Percentiles rank a stretch among this genome's conserved stretches.
Evolutionary conservation across 257 asterid genomes (phyloP).

Genomic region (Lavandula angustifolia): DNA sequence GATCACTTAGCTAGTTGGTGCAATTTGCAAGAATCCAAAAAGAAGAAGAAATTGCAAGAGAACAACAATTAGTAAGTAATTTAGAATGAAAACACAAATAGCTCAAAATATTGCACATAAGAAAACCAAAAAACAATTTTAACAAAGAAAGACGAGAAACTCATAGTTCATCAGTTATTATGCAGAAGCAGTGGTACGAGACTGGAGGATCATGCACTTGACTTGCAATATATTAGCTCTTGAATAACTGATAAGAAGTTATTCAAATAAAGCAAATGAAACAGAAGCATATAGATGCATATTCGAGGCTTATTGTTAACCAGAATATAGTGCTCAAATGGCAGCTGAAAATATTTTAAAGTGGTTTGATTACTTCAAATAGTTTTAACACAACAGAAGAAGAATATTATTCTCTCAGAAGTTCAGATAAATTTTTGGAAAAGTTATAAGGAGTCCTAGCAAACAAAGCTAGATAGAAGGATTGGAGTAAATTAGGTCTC

Average conservation of each 20-base stretch:
- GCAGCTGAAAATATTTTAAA: neutral
- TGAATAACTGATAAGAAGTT: neutral
- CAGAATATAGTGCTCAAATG: neutral
- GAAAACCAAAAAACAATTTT: no score
- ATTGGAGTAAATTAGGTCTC: neutral
- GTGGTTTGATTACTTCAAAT: neutral
- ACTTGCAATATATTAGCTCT: neutral
- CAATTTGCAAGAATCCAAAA: conserved; percentile 32
- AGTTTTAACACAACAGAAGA: neutral
- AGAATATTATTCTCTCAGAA: neutral
- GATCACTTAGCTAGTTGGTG: conserved; percentile 60
- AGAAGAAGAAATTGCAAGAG: neutral
- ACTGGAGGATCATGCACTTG: no score
- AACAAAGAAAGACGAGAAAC: conserved; percentile 12
- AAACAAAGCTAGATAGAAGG: neutral
- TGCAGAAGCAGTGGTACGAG: neutral
- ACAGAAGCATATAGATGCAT: conserved; percentile 12
- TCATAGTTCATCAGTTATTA: neutral
- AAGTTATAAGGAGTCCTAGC: neutral
- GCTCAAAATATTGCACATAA: no score
- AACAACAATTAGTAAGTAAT: conserved; percentile 13
- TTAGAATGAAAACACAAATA: conserved; percentile 11
- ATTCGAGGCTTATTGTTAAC: conserved; percentile 6
- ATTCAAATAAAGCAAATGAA: conserved; percentile 1
- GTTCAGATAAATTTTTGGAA: neutral